Evolutionary conservation across 179 eudicot species (phyloP).

Genomic region (Pouteria campechiana): DNA sequence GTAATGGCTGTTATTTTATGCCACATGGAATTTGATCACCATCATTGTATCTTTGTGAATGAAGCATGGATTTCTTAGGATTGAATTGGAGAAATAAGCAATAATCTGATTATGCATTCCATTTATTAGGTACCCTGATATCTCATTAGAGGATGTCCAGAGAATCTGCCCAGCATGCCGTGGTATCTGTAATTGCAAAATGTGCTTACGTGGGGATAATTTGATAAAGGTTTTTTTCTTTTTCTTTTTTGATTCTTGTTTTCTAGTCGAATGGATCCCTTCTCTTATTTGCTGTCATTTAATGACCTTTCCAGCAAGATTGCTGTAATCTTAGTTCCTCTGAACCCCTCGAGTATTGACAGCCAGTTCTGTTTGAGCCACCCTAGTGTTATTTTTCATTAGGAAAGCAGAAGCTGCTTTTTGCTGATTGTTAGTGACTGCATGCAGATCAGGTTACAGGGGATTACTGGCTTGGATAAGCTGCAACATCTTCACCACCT

Average conservation of each 20-base stretch:
- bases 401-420: neutral
- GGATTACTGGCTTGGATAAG: conserved; percentile 73
- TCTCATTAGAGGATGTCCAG: conserved; percentile 59
- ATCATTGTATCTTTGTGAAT: too few relatives aligned
- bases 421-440: conserved; percentile 6
- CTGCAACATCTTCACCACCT: conserved; percentile 76
- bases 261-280: too few relatives aligned
- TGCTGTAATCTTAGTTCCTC: too few relatives aligned
- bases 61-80: too few relatives aligned
- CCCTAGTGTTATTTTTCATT: neutral
- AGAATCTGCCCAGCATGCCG: conserved; percentile 95
- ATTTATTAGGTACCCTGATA: conserved; percentile 57
- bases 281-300: too few relatives aligned
- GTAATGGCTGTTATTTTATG: conserved; percentile 29
- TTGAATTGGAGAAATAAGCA: too few relatives aligned
- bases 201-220: conserved; percentile 79
- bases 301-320: too few relatives aligned
- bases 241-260: too few relatives aligned
- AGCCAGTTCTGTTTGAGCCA: too few relatives aligned
- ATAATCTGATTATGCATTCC: too few relatives aligned
- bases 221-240: conserved; percentile 60
- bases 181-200: conserved; percentile 78
- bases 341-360: too few relatives aligned
- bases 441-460: conserved; percentile 75
- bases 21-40: too few relatives aligned